These are phyloP conservation scores for Pelargonium myrrhifolium DNA, from an alignment of 441 rosid species.

Conservation along the genomic window DNA sequence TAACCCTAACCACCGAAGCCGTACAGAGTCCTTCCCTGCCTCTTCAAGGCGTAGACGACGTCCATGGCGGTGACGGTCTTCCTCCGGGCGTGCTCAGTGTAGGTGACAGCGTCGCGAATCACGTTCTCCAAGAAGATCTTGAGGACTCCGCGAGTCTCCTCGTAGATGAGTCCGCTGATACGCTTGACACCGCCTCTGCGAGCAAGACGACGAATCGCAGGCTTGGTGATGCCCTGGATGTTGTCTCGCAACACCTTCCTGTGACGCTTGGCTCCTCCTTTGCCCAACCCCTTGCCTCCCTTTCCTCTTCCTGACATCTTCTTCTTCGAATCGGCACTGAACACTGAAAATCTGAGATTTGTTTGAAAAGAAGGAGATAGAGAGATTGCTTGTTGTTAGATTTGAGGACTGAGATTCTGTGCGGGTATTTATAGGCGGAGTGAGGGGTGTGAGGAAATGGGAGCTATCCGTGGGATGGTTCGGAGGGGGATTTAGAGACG, in stretches of 20 bases:
- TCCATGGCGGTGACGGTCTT: conserved; percentile 27
- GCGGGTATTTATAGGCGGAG: no score
- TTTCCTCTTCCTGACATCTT: conserved; percentile 26
- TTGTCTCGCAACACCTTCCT: conserved; percentile 26
- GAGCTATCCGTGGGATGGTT: no score
- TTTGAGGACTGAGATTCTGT: no score
- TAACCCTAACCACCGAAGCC: conserved; percentile 21
- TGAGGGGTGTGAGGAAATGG: no score
- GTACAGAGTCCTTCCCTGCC: conserved; percentile 24
- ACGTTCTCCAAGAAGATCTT: conserved; percentile 27
- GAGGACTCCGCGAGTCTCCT: conserved; percentile 24
- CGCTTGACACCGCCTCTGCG: conserved; percentile 28
- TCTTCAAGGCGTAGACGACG: conserved; percentile 23
- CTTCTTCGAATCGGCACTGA: not conserved
- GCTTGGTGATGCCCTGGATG: conserved; percentile 25
- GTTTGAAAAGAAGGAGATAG: no score
- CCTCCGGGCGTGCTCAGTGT: conserved; percentile 24
- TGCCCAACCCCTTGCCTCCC: conserved; percentile 25
- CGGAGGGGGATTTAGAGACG: no score
- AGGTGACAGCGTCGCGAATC: conserved; percentile 24
- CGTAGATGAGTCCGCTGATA: conserved; percentile 26
- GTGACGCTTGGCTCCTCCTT: conserved; percentile 28
- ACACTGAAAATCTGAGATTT: no score
- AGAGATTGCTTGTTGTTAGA: no score
- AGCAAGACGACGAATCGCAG: conserved; percentile 21